phyloP scores from a whole-genome alignment of 345 rosid genomes.

The Microcos paniculata region DNA sequence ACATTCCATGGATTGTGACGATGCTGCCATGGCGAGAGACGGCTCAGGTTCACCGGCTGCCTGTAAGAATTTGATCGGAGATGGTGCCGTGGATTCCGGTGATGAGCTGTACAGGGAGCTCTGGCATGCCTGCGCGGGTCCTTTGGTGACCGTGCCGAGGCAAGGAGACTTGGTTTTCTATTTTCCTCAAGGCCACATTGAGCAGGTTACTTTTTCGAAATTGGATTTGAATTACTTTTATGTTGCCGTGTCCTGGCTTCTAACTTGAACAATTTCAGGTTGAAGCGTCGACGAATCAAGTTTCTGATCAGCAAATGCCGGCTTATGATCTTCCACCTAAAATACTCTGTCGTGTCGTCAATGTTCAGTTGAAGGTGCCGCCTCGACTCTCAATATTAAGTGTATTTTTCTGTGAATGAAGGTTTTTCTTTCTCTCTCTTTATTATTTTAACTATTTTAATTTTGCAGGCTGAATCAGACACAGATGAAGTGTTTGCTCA shows the following conservation, averaged over 20 bases:
- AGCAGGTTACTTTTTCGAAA: conserved; percentile 42
- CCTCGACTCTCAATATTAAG: not conserved
- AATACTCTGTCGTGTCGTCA: conserved; percentile 48
- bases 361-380: conserved; percentile 41
- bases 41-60: not conserved
- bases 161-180: conserved; percentile 45
- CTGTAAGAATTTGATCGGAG: not conserved
- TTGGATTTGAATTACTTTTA: not conserved
- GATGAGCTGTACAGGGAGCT: conserved; percentile 32
- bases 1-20: not conserved
- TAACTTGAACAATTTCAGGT: not conserved
- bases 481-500: conserved; percentile 64
- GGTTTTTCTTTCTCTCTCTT: not conserved
- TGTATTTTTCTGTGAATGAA: not conserved
- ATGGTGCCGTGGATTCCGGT: not conserved
- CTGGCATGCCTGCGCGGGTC: conserved; percentile 69
- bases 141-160: conserved; percentile 53
- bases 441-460: not conserved
- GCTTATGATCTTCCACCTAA: conserved; percentile 38
- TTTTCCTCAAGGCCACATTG: conserved; percentile 67
- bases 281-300: conserved; percentile 56
- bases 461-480: conserved; percentile 53
- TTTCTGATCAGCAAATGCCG: conserved; percentile 44
- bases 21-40: not conserved
- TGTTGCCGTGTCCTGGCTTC: not conserved